Conservation (phyloP, 2,329 filamentous ascomycete genomes). For the Dactylellina drechsleri region DNA sequence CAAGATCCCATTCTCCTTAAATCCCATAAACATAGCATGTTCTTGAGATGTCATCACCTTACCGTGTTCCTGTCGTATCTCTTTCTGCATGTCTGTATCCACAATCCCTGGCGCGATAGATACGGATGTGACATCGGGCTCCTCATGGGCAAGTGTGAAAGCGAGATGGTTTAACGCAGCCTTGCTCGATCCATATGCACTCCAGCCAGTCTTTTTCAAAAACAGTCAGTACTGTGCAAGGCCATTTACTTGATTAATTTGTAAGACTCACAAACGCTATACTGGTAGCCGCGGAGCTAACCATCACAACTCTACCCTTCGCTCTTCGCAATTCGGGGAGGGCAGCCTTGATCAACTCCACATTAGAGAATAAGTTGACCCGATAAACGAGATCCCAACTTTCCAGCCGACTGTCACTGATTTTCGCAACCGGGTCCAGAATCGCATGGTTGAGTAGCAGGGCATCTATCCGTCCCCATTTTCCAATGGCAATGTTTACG, state of each 20-base stretch:
- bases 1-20: conserved; percentile 76
- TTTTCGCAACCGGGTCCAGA: conserved; percentile 75
- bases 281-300: conserved; percentile 79
- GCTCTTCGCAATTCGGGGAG: conserved; percentile 75
- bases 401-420: conserved; percentile 73
- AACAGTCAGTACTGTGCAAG: too few species aligned
- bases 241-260: too few species aligned
- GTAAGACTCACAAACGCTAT: conserved; percentile 68
- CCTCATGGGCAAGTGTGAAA: conserved; percentile 77
- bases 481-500: conserved; percentile 72
- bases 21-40: conserved; percentile 73
- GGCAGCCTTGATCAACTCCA: conserved; percentile 80
- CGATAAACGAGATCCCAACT: conserved; percentile 82
- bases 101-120: conserved; percentile 74
- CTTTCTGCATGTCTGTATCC: conserved; percentile 89
- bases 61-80: conserved; percentile 78
- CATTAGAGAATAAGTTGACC: conserved; percentile 84
- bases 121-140: conserved; percentile 77
- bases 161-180: conserved; percentile 84
- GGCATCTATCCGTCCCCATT: conserved; percentile 79
- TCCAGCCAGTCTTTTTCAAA: conserved; percentile 68
- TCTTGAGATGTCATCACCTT: conserved; percentile 69
- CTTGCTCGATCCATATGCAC: conserved; percentile 82
- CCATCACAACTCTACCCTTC: conserved; percentile 78
- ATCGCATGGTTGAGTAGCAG: conserved; percentile 89